These are phyloP conservation scores for Capsicum rhomboideum DNA, from an alignment of 257 asterid genomes.

Conservation along the genomic window DNA sequence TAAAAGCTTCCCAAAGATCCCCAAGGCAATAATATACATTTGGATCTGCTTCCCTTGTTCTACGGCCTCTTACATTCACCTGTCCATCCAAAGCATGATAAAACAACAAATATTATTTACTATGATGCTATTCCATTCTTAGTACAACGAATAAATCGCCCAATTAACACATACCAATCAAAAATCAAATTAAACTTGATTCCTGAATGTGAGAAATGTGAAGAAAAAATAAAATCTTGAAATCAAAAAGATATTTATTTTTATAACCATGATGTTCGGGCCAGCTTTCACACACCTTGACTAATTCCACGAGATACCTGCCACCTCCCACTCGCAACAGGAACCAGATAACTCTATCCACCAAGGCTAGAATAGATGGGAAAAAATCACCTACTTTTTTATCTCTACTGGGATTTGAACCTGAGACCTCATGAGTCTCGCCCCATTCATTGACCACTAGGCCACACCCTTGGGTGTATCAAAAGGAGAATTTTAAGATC, in stretches of 20 bases:
- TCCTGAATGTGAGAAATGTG: not conserved
- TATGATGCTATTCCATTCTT: not conserved
- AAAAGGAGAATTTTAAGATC: not conserved
- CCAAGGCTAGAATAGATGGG: too few relatives aligned
- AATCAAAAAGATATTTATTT: too few relatives aligned
- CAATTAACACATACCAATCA: not conserved
- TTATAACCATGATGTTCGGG: too few relatives aligned
- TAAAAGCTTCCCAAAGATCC: slow-evolving; percentile 60
- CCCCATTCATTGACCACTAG: too few relatives aligned
- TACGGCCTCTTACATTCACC: slow-evolving; percentile 26
- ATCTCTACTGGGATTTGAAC: too few relatives aligned
- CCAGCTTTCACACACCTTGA: too few relatives aligned
- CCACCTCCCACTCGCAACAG: too few relatives aligned
- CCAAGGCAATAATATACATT: slow-evolving; percentile 42
- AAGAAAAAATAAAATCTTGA: not conserved
- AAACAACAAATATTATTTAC: not conserved
- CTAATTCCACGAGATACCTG: too few relatives aligned
- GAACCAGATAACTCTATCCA: too few relatives aligned
- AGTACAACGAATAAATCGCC: not conserved
- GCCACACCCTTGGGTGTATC: too few relatives aligned
- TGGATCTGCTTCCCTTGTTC: slow-evolving; percentile 25
- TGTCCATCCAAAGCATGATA: slow-evolving; percentile 12
- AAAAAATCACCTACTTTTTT: too few relatives aligned
- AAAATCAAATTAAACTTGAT: not conserved
- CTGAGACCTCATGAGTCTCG: too few relatives aligned